Evolutionary conservation across 2,329 filamentous ascomycete genomes (phyloP), one percentile per base, ranked within the genome.

Genomic region (Cercospora zeina): DNA sequence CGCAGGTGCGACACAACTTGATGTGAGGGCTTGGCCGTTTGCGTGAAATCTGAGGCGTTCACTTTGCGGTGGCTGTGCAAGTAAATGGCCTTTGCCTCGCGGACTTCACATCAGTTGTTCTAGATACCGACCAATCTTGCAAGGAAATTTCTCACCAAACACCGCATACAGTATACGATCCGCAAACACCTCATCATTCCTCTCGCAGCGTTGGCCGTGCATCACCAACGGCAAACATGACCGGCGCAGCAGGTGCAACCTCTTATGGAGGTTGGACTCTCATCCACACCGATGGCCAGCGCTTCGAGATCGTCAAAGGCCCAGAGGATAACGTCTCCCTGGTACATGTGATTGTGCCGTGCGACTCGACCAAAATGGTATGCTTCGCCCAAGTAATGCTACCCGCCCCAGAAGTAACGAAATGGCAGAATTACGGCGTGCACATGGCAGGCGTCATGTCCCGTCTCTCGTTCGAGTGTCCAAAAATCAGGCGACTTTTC

Each of bases 251-350:
- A 14, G 33, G 19, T 21, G 47, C 30, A 36, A 19, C 10, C 16
- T 21, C 24, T n/a, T 36, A 54, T 11, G 16, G 16, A 54, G 50
- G 50, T 30, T 54, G 50, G 50, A 54, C 50, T 34, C 27, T 31
- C 50, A 34, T 54, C 33, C 14, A 54, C 5, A 30, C 33, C 50
- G 16, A 19, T 4, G n/a, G 30, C 31, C n/a, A 54, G 11, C 13
- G 19, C 16, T 34, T 54, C 33, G n/a, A 31, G 30, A 54, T 34
- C 13, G 8, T 54, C 33, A 13, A 16, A 13, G 50, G 50, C n/a
- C 50, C 50, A 19, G 36, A 31, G 27, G 30, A 34, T 16, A 54
- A 34, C 30, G 27, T 34, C 27, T 30, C 19, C 14, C n/a, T 54
- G 30, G 30, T 54, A 16, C 50, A 54, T 34, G n/a, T 54, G 16